Evolutionary conservation across 2,329 filamentous ascomycete species (phyloP).

Genomic region (Onygena corvina): DNA sequence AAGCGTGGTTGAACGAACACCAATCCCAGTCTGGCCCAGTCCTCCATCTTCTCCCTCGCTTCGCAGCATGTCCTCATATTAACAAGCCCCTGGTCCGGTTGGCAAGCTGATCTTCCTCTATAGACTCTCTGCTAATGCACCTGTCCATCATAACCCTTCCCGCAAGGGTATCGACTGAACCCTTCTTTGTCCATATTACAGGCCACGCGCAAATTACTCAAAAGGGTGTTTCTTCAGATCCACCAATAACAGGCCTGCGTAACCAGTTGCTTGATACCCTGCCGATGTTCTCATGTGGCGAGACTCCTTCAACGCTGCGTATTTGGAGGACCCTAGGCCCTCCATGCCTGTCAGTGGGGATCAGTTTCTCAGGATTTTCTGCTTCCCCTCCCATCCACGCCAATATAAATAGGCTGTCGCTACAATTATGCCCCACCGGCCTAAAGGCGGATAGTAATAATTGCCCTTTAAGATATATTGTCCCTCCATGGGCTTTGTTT

Average conservation of each 20-base stretch:
- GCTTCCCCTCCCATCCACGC: not conserved
- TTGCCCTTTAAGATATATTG: too few species aligned
- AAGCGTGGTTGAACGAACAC: constrained; percentile 4
- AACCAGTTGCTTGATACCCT: not conserved
- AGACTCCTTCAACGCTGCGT: not conserved
- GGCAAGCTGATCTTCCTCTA: not conserved
- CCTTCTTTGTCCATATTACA: constrained; percentile 1
- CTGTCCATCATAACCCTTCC: too few species aligned
- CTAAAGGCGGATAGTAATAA: too few species aligned
- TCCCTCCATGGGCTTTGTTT: too few species aligned
- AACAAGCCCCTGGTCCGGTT: not conserved
- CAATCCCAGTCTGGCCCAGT: constrained; percentile 2
- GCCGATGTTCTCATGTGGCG: not conserved
- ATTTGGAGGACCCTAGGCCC: not conserved
- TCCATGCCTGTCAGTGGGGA: not conserved
- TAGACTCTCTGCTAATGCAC: not conserved
- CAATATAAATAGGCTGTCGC: too few species aligned
- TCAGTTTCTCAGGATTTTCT: not conserved
- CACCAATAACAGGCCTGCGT: constrained; percentile 7
- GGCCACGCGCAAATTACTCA: not conserved
- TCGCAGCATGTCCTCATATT: not conserved
- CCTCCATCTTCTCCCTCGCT: not conserved
- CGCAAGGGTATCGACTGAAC: too few species aligned
- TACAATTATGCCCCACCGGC: too few species aligned
- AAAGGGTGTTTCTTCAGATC: not conserved